Percentiles rank a stretch among this genome's conserved stretches.
phyloP scores from a whole-genome alignment of 768 basidiomycete genomes.

The Cyathus striatus region DNA sequence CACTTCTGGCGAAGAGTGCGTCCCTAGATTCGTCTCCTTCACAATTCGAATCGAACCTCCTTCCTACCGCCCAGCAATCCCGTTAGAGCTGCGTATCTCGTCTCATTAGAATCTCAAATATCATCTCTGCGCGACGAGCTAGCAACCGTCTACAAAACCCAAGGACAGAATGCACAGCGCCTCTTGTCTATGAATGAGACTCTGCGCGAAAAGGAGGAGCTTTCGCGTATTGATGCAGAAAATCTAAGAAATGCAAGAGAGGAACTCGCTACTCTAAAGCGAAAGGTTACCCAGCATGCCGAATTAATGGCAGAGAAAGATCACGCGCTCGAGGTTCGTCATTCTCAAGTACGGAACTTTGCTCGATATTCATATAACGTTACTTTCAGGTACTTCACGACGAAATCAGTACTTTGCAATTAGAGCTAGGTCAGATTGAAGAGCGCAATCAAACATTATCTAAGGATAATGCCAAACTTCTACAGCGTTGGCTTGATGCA shows the following conservation, averaged over 20 bases:
- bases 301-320: slow-evolving; percentile 89
- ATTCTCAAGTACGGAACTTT: slow-evolving; percentile 5
- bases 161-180: slow-evolving; percentile 92
- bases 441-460: slow-evolving; percentile 82
- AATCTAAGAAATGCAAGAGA: slow-evolving; percentile 72
- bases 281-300: slow-evolving; percentile 78
- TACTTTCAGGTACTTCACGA: slow-evolving; percentile 81
- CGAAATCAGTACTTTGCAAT: slow-evolving; percentile 86
- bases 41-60: neutral
- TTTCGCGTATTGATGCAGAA: slow-evolving; percentile 77
- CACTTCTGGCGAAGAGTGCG: slow-evolving; percentile 70
- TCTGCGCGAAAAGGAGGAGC: slow-evolving; percentile 88
- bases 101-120: slow-evolving; percentile 91
- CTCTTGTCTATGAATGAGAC: slow-evolving; percentile 93
- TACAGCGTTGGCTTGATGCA: slow-evolving; percentile 95
- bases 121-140: slow-evolving; percentile 88
- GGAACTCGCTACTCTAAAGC: slow-evolving; percentile 62
- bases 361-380: slow-evolving; percentile 2
- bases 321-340: slow-evolving; percentile 78
- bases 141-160: slow-evolving; percentile 92
- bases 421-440: slow-evolving; percentile 88
- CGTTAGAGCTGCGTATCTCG: slow-evolving; percentile 81
- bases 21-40: neutral
- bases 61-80: slow-evolving; percentile 56
- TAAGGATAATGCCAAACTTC: slow-evolving; percentile 90